A percentile compares a stretch with the other conserved stretches of the same genome.
Evolutionary conservation across 2,329 filamentous ascomycete genomes (phyloP).

Genomic region (Exophiala oligosperma): DNA sequence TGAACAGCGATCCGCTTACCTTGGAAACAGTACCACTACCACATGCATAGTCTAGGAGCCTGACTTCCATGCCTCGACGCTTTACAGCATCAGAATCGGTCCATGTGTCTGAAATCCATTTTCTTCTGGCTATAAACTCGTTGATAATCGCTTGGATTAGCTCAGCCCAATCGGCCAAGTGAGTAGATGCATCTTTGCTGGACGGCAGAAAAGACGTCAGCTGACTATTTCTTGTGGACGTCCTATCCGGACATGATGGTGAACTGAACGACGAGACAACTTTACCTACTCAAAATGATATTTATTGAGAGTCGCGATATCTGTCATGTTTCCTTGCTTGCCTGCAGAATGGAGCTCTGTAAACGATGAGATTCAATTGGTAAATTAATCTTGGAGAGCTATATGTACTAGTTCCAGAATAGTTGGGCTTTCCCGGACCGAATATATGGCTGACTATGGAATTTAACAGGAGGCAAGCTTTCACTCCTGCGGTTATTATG

Average conservation of each 20-base stretch:
- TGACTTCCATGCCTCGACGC: slow-evolving; percentile 39
- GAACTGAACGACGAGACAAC: neutral
- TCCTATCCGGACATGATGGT: too few relatives aligned
- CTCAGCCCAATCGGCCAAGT: slow-evolving; percentile 59
- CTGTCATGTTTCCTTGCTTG: slow-evolving; percentile 31
- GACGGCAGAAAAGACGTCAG: neutral
- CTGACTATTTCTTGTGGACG: neutral
- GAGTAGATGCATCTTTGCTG: slow-evolving; percentile 55
- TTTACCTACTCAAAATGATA: slow-evolving; percentile 43
- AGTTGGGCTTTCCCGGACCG: too few relatives aligned
- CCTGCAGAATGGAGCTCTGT: neutral
- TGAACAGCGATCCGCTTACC: slow-evolving; percentile 44
- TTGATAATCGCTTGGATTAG: slow-evolving; percentile 55
- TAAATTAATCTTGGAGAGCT: too few relatives aligned
- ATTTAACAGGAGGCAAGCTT: too few relatives aligned
- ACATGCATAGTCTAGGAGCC: slow-evolving; percentile 72
- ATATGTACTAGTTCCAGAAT: too few relatives aligned
- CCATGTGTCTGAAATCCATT: slow-evolving; percentile 65
- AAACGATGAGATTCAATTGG: too few relatives aligned
- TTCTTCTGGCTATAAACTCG: slow-evolving; percentile 53
- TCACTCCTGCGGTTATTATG: too few relatives aligned
- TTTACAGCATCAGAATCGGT: slow-evolving; percentile 31
- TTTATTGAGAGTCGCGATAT: slow-evolving; percentile 40
- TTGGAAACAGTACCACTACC: slow-evolving; percentile 66
- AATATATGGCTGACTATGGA: too few relatives aligned